Evolutionary conservation across 805 yeast species (phyloP), one percentile per base, ranked within the genome.

Genomic region (Helenozyma baotianmanensis): DNA sequence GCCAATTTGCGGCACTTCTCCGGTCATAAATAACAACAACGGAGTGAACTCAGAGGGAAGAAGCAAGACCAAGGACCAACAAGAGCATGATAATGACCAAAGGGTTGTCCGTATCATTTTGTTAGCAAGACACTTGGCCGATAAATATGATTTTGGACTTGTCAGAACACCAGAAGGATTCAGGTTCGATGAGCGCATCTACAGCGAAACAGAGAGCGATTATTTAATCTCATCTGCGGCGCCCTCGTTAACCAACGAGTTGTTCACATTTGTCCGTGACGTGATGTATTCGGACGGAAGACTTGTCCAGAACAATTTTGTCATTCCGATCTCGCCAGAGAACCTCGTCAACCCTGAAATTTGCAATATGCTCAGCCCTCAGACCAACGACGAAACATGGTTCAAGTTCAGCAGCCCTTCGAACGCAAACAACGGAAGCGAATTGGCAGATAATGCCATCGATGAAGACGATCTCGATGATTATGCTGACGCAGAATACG

Each of bases 1-100:
- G 28, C 88, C 90, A 6, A 65, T 73, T 6, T 76, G 84, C 45
- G 90, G 88, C 8, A 60, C 68, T 0, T 52, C 56, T 12, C 62
- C 65, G 0, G 46, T 55, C 6, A 43, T 58, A 12, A 56, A 53
- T 31, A 19, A 46, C 32, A 32, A 25, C 17, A 17, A 17, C 8
- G 19, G 7, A 5, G 8, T 6, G 7, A 17, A 17, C 19, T 8
- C 5, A 17, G 19, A 5, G 19, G 19, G 19, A 17, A 17, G 8
- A 8, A 29, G 27, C 23, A 43, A 33, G 26, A 29, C 39, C 16
- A 53, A 50, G 25, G 54, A 50, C 14, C 48, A 54, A 14, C 53
- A 54, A 44, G 65, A 56, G 34, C 54, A 59, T 12, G 70, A 72
- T 33, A 78, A 74, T 40, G 67, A 67, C 32, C 74, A 69, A 29